Conservation (phyloP, 2,329 filamentous ascomycete species). For the Elsinoe fawcettii region DNA sequence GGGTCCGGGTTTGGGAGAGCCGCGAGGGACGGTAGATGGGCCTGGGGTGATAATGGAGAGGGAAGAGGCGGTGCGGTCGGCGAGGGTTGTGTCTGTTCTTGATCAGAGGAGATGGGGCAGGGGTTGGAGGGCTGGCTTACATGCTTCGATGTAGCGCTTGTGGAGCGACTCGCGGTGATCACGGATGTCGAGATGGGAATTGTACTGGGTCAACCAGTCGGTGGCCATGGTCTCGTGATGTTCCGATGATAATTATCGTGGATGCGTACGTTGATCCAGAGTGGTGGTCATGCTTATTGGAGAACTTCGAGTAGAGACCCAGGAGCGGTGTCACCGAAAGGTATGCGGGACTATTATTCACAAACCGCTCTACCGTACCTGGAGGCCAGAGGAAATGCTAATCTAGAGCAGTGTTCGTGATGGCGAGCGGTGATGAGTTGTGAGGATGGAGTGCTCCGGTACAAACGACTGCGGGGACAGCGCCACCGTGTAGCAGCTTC, state of each 20-base stretch:
- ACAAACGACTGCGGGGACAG: too few relatives aligned
- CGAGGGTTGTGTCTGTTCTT: conserved; percentile 37
- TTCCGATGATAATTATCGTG: background rate
- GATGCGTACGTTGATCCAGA: background rate
- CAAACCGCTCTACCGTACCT: too few relatives aligned
- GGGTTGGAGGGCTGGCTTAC: conserved; percentile 42
- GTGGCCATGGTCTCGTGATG: conserved; percentile 23
- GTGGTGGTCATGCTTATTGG: background rate
- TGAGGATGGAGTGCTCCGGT: too few relatives aligned
- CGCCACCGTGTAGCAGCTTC: background rate
- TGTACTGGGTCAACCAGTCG: conserved; percentile 76
- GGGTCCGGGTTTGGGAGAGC: conserved; percentile 15
- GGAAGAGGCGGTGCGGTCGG: conserved; percentile 34
- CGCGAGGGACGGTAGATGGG: conserved; percentile 20
- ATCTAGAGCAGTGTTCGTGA: too few relatives aligned
- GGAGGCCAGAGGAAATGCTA: too few relatives aligned
- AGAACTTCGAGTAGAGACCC: background rate
- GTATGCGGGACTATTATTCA: too few relatives aligned
- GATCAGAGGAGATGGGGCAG: conserved; percentile 13
- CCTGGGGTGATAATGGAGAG: conserved; percentile 26
- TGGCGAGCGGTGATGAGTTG: too few relatives aligned
- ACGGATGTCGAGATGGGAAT: conserved; percentile 62
- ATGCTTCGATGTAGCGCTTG: conserved; percentile 66
- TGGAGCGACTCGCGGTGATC: conserved; percentile 61
- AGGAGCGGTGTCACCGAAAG: too few relatives aligned